phyloP scores from a whole-genome alignment of 805 yeast species.

The Ogataea methanolica region DNA sequence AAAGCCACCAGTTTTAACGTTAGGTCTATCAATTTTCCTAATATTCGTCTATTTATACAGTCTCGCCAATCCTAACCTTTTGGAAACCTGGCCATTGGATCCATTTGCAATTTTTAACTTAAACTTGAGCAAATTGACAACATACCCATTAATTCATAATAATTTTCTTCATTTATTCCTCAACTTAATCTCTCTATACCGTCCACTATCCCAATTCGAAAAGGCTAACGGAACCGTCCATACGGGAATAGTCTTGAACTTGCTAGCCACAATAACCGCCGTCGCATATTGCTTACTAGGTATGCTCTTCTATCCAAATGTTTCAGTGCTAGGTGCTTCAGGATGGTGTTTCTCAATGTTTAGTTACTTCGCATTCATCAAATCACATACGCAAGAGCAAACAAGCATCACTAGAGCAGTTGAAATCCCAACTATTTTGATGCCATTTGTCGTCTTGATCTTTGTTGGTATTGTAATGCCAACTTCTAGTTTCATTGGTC shows the following conservation, averaged over 20 bases:
- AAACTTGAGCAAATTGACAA: conserved; percentile 52
- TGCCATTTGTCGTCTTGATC: conserved; percentile 53
- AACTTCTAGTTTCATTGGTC: conserved; percentile 69
- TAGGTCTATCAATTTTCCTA: conserved; percentile 57
- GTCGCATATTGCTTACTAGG: conserved; percentile 55
- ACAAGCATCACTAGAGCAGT: conserved; percentile 22
- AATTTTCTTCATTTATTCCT: conserved; percentile 55
- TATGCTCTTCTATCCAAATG: conserved; percentile 43
- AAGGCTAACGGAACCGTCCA: conserved; percentile 74
- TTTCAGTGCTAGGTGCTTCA: conserved; percentile 61
- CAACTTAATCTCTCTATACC: conserved; percentile 52
- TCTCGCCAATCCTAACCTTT: conserved; percentile 22
- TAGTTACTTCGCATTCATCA: conserved; percentile 51
- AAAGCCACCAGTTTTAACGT: conserved; percentile 44
- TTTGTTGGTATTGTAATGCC: conserved; percentile 53
- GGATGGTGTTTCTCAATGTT: conserved; percentile 70
- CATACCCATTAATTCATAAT: conserved; percentile 71
- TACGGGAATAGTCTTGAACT: conserved; percentile 75
- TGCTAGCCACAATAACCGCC: conserved; percentile 67
- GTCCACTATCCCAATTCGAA: conserved; percentile 66
- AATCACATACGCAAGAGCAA: conserved; percentile 14
- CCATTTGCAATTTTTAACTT: conserved; percentile 50
- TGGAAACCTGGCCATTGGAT: conserved; percentile 41
- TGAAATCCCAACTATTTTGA: conserved; percentile 51
- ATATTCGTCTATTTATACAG: conserved; percentile 38